Conservation (phyloP, 768 basidiomycete species). For the Tricholoma saponaceum region DNA sequence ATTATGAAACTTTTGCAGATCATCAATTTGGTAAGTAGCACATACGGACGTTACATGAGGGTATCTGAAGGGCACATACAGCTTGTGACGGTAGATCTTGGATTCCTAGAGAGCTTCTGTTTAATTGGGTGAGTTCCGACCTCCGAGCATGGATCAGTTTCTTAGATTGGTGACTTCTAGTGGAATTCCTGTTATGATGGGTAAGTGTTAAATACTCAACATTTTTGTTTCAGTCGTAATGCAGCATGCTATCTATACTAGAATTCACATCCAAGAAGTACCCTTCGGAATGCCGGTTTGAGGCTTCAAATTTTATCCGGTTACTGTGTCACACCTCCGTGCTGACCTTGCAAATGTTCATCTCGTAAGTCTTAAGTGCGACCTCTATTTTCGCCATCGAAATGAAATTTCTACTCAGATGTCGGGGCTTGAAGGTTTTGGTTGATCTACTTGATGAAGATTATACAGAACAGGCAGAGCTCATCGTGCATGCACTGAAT, state of each 20-base stretch:
- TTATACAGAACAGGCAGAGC: conserved; percentile 85
- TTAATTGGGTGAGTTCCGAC: conserved; percentile 64
- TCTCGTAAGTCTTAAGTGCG: conserved; percentile 60
- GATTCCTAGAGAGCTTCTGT: conserved; percentile 92
- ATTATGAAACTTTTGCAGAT: conserved; percentile 83
- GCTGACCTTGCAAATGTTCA: conserved; percentile 97
- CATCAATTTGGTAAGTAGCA: conserved; percentile 70
- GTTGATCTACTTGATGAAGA: conserved; percentile 97
- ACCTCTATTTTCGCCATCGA: background rate
- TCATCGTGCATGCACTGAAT: conserved; percentile 90
- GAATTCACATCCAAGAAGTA: conserved; percentile 95
- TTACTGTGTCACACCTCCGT: conserved; percentile 90
- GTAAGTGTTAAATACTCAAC: conserved; percentile 33
- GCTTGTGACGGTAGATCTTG: conserved; percentile 71
- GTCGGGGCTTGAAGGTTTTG: conserved; percentile 90
- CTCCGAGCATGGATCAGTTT: background rate
- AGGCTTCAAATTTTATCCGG: conserved; percentile 93
- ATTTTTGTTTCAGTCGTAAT: background rate
- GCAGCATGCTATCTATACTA: conserved; percentile 26
- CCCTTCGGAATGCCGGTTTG: conserved; percentile 87
- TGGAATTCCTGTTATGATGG: conserved; percentile 95
- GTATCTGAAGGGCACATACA: conserved; percentile 15
- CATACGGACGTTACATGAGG: background rate
- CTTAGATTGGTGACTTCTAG: conserved; percentile 30
- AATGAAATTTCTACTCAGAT: conserved; percentile 40